Percentiles rank a stretch among this genome's conserved stretches.
These are phyloP conservation scores for Aspergillus glaucus DNA, from an alignment of 2,329 filamentous ascomycete species.

Conservation along the genomic window DNA sequence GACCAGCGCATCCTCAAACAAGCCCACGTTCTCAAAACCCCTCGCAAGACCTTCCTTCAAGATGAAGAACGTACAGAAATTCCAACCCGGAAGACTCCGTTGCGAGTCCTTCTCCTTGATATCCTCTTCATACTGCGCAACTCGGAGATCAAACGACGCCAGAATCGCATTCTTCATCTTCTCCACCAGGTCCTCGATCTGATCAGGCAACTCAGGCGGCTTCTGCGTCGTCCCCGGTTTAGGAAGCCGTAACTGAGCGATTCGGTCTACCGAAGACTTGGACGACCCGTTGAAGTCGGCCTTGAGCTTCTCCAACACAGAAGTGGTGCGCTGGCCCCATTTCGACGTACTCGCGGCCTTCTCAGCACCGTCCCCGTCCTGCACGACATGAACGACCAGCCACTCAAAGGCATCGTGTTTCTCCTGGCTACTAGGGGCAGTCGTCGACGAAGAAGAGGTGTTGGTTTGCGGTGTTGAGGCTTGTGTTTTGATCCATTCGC, in stretches of 20 bases:
- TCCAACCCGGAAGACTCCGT: conserved; percentile 85
- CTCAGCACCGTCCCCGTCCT: conserved; percentile 64
- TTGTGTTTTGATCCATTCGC: conserved; percentile 85
- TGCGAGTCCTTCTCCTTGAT: conserved; percentile 91
- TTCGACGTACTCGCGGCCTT: conserved; percentile 60
- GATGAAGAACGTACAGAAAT: conserved; percentile 98
- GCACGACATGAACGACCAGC: conserved; percentile 88
- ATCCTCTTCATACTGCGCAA: conserved; percentile 93
- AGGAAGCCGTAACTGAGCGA: conserved; percentile 75
- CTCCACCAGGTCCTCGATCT: conserved; percentile 75
- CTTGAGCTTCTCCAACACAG: conserved; percentile 80
- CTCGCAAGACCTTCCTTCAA: conserved; percentile 90
- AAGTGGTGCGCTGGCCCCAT: conserved; percentile 73
- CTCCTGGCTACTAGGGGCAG: conserved; percentile 61
- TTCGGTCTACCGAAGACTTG: conserved; percentile 67
- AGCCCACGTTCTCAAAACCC: conserved; percentile 90
- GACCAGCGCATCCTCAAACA: conserved; percentile 90
- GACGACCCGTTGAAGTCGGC: conserved; percentile 79
- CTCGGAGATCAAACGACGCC: conserved; percentile 80
- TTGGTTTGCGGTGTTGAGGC: conserved; percentile 49
- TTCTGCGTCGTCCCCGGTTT: conserved; percentile 52
- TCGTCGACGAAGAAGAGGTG: conserved; percentile 12
- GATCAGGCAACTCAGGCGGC: conserved; percentile 69
- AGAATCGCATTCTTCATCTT: conserved; percentile 86
- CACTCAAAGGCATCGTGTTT: conserved; percentile 97